Evolutionary conservation across 805 yeast genomes (phyloP).

Genomic region (Pichia membranifaciens): DNA sequence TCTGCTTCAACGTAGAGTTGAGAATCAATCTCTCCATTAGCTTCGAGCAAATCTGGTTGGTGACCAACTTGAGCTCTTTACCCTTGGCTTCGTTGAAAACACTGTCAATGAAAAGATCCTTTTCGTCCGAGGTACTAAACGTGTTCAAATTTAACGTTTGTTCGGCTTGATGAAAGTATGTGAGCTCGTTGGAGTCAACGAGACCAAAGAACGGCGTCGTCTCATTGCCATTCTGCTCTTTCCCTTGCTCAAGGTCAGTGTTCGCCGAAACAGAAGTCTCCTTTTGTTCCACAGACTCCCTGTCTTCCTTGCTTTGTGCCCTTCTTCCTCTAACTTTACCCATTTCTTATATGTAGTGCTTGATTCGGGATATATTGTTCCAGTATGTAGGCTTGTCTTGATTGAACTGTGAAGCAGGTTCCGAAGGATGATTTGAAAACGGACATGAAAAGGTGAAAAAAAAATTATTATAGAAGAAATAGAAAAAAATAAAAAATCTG

Average conservation of each 20-base stretch:
- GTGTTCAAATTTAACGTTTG: conserved; percentile 76
- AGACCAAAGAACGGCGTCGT: conserved; percentile 69
- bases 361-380: too few relatives aligned
- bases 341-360: too few relatives aligned
- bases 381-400: too few relatives aligned
- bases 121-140: conserved; percentile 68
- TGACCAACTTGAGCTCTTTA: conserved; percentile 84
- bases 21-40: conserved; percentile 82
- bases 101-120: conserved; percentile 62
- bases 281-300: conserved; percentile 9
- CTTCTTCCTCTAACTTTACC: conserved; percentile 34
- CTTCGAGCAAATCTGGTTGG: conserved; percentile 93
- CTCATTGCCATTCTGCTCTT: conserved; percentile 11
- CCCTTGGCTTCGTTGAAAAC: conserved; percentile 83
- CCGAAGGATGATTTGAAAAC: too few relatives aligned
- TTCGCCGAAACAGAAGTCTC: neutral
- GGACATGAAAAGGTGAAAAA: neutral
- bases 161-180: conserved; percentile 91
- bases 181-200: conserved; percentile 76
- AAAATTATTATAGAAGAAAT: neutral
- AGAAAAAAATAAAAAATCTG: neutral
- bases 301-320: conserved; percentile 14
- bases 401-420: too few relatives aligned
- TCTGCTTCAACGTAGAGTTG: conserved; percentile 55
- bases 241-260: neutral